Evolutionary conservation across 176 grass and related monocot genomes (phyloP), one percentile per base, ranked within the genome.

Genomic region (Lolium rigidum): DNA sequence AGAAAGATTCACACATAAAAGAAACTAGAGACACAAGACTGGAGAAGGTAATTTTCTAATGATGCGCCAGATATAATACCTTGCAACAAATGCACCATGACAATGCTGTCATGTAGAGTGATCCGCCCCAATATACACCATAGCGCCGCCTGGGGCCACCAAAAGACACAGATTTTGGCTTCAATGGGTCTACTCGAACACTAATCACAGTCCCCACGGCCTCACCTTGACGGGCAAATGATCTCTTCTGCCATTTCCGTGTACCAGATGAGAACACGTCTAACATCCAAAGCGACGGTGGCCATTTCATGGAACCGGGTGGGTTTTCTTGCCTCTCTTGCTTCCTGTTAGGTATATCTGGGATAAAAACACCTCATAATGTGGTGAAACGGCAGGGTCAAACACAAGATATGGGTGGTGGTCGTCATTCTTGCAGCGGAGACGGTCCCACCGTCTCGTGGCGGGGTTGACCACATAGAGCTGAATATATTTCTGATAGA

Each of bases 51-150:
- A 43, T 6, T 43, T 43, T 43, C 6, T 7, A 43, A 43, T 6
- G 41, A 43, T 43, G 41, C 41, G 41, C 41, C 7, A 43, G 5
- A 43, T 43, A 6, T 43, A 43, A 43, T 83, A 60, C 68, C 81
- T 74, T 16, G 25, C 17, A 0, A 83, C 37, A 18, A 83, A 73
- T 10, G n/a, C 52, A 46, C 67, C 67, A 9, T 48, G 48, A 10
- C 44, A 74, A 74, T 74, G 70, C n/a, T n/a, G n/a, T n/a, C 21
- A 74, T 21, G 7, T 74, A 74, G 12, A 74, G 70, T 9, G 70
- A 48, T 74, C 21, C 44, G 46, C 6, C n/a, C 70, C 44, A 74
- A 1, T 74, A 49, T 13, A 48, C 70, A 74, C 70, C 44, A 49
- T 74, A 74, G 44, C 21, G 44, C n/a, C 6, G 0, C 46, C n/a